A percentile compares a stretch with the other conserved stretches of the same genome.
phyloP scores from a whole-genome alignment of 2,329 filamentous ascomycete species.

The Diaporthe nobilis region DNA sequence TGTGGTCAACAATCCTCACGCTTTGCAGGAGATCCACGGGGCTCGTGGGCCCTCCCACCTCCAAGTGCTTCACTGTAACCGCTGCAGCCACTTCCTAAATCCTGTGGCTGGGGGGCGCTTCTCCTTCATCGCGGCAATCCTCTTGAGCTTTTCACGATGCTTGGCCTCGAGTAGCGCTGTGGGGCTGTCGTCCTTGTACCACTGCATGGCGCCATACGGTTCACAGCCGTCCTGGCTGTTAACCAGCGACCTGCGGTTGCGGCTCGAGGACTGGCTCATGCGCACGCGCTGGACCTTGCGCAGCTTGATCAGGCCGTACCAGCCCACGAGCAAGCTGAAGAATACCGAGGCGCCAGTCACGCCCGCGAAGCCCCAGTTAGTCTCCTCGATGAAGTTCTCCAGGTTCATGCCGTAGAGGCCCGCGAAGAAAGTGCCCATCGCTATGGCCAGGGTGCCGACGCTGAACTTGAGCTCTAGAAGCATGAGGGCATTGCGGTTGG shows the following conservation, averaged over 20 bases:
- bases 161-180: constrained; percentile 66
- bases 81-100: constrained; percentile 50
- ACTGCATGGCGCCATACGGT: constrained; percentile 48
- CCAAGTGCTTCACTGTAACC: constrained; percentile 23
- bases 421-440: constrained; percentile 93
- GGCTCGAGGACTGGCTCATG: constrained; percentile 65
- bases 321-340: constrained; percentile 83
- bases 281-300: constrained; percentile 88
- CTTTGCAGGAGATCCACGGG: neutral
- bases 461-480: constrained; percentile 96
- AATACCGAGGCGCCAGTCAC: constrained; percentile 80
- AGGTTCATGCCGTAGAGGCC: constrained; percentile 99
- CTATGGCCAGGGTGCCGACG: constrained; percentile 93
- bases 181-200: constrained; percentile 64
- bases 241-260: constrained; percentile 18
- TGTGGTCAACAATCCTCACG: neutral
- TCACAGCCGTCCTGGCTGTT: constrained; percentile 22
- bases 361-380: constrained; percentile 84
- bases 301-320: constrained; percentile 87
- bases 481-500: constrained; percentile 98
- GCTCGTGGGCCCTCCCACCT: neutral
- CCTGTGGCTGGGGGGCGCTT: constrained; percentile 45
- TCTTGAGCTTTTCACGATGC: constrained; percentile 67
- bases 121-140: constrained; percentile 65
- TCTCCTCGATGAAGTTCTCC: constrained; percentile 98